Percentiles rank a stretch among this genome's conserved stretches.
phyloP scores from a whole-genome alignment of 371 early-diverging fungal species.

The Phascolomyces articulosus region DNA sequence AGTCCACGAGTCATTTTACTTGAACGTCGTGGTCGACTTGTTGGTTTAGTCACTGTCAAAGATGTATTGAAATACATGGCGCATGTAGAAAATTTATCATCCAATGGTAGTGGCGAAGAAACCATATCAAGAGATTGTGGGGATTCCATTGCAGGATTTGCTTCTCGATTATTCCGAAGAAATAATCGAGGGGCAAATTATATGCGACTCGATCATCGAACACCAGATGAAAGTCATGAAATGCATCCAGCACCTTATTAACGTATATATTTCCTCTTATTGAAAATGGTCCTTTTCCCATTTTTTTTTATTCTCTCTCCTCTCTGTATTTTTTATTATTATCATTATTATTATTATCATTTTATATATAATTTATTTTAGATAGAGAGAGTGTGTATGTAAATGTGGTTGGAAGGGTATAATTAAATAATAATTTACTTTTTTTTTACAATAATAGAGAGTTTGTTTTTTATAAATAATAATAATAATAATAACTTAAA shows the following conservation, averaged over 20 bases:
- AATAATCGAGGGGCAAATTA: neutral
- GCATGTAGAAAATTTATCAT: constrained; percentile 41
- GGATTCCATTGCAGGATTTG: neutral
- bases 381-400: too few relatives aligned
- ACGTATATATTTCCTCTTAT: too few relatives aligned
- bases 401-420: too few relatives aligned
- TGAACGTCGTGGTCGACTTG: constrained; percentile 67
- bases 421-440: neutral
- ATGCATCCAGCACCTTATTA: constrained; percentile 7
- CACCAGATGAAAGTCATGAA: constrained; percentile 22
- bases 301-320: too few relatives aligned
- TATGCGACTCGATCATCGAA: constrained; percentile 6
- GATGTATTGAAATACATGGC: constrained; percentile 75
- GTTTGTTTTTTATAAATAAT: neutral
- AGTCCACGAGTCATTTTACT: constrained; percentile 77
- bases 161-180: neutral
- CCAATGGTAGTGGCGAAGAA: neutral
- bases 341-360: too few relatives aligned
- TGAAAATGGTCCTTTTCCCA: too few relatives aligned
- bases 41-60: constrained; percentile 80
- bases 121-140: neutral
- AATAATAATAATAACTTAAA: constrained; percentile 2
- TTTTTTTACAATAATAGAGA: neutral
- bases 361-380: too few relatives aligned
- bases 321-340: too few relatives aligned